These are phyloP conservation scores for Onygena corvina DNA, from an alignment of 2,329 filamentous ascomycete genomes.

Conservation along the genomic window DNA sequence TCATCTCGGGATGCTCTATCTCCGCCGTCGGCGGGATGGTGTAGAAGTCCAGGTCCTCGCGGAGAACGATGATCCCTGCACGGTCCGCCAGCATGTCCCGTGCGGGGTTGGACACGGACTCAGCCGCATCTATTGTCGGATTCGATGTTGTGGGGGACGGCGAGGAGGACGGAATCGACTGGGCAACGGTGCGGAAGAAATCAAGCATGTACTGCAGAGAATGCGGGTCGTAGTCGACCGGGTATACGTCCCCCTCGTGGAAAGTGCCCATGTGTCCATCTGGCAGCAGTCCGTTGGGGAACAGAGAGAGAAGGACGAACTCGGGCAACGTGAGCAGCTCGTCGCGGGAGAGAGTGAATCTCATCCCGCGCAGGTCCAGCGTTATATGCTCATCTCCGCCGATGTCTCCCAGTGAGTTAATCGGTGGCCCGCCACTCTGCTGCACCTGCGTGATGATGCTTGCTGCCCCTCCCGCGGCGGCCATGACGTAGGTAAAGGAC, in stretches of 20 bases:
- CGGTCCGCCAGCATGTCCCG: slow-evolving; percentile 72
- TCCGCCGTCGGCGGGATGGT: slow-evolving; percentile 77
- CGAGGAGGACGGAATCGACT: slow-evolving; percentile 66
- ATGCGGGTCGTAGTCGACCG: slow-evolving; percentile 93
- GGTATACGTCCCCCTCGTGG: slow-evolving; percentile 84
- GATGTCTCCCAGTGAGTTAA: slow-evolving; percentile 63
- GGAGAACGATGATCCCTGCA: slow-evolving; percentile 90
- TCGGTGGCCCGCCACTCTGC: slow-evolving; percentile 70
- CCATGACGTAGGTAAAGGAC: slow-evolving; percentile 94
- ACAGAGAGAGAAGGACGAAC: slow-evolving; percentile 93
- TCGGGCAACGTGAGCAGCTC: slow-evolving; percentile 91
- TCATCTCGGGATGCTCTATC: slow-evolving; percentile 82
- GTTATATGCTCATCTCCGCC: slow-evolving; percentile 81
- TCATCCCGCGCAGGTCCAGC: slow-evolving; percentile 65
- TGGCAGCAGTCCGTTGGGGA: slow-evolving; percentile 94
- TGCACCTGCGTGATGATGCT: slow-evolving; percentile 99
- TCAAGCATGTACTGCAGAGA: slow-evolving; percentile 98
- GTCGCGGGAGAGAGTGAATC: slow-evolving; percentile 87
- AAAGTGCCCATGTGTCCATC: slow-evolving; percentile 93
- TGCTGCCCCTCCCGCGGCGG: slow-evolving; percentile 86
- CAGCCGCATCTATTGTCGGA: slow-evolving; percentile 51
- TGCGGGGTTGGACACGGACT: slow-evolving; percentile 57
- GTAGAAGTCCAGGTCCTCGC: slow-evolving; percentile 96
- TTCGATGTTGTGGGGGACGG: slow-evolving; percentile 55
- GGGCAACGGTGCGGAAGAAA: slow-evolving; percentile 90